These are phyloP conservation scores for Lotmaria passim DNA, from an alignment of 208 protist species.

Conservation along the genomic window DNA sequence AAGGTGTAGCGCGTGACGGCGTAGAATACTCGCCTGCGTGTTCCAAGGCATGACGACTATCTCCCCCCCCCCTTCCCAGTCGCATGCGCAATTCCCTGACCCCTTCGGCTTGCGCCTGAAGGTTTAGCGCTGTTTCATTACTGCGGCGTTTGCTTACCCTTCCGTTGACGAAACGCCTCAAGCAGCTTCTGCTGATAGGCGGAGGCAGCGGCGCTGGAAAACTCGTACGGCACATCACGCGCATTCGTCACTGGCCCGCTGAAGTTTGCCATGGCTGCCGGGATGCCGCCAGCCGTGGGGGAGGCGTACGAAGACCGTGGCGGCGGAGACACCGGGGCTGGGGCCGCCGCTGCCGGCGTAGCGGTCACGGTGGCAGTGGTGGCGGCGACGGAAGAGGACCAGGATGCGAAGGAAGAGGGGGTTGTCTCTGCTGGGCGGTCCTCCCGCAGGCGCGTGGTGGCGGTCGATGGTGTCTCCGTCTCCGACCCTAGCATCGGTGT, in stretches of 20 bases:
- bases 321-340: constrained; percentile 8
- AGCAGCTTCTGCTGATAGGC: constrained; percentile 87
- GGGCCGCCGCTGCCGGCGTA: not conserved
- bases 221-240: constrained; percentile 64
- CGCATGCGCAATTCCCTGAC: too few relatives aligned
- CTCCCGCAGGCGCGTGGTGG: not conserved
- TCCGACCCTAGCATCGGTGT: not conserved
- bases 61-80: too few relatives aligned
- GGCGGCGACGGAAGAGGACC: not conserved
- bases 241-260: constrained; percentile 31
- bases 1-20: too few relatives aligned
- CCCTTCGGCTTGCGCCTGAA: too few relatives aligned
- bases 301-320: constrained; percentile 12
- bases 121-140: too few relatives aligned
- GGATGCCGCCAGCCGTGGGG: constrained; percentile 15
- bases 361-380: not conserved
- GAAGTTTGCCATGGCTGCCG: constrained; percentile 22
- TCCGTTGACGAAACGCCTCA: constrained; percentile 68
- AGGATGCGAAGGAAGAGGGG: not conserved
- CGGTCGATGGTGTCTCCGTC: not conserved
- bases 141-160: too few relatives aligned
- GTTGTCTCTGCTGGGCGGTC: not conserved
- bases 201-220: constrained; percentile 71
- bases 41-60: too few relatives aligned
- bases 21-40: too few relatives aligned